phyloP scores from a whole-genome alignment of 495 filamentous ascomycete genomes.

The Tricharina praecox region DNA sequence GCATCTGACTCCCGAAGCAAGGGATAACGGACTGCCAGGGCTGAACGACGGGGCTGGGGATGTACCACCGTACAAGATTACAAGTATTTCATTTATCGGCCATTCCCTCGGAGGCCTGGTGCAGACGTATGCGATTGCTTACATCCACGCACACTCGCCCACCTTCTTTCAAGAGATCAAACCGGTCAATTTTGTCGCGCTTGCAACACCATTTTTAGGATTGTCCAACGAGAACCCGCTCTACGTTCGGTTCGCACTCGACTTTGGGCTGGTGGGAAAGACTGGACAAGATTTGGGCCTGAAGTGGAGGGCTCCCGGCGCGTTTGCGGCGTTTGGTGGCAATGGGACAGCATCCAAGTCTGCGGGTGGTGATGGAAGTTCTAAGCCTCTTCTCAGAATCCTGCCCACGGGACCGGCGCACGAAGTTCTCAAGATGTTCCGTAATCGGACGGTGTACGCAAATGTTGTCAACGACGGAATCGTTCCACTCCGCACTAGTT shows the following conservation, averaged over 20 bases:
- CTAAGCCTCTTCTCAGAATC: constrained; percentile 81
- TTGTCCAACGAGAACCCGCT: constrained; percentile 94
- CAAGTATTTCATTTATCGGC: constrained; percentile 87
- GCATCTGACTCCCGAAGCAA: constrained; percentile 9
- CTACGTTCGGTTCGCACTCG: constrained; percentile 91
- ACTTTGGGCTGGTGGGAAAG: constrained; percentile 84
- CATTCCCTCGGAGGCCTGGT: constrained; percentile 85
- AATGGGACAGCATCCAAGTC: constrained; percentile 8
- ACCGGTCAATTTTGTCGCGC: constrained; percentile 83
- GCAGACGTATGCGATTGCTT: constrained; percentile 91
- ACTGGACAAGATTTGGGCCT: constrained; percentile 90
- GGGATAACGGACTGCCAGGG: not conserved
- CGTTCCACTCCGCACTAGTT: constrained; percentile 85
- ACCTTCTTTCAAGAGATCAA: constrained; percentile 73
- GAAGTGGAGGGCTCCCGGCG: constrained; percentile 73
- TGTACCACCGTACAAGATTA: constrained; percentile 62
- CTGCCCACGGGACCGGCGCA: constrained; percentile 87
- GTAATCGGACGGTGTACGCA: constrained; percentile 83
- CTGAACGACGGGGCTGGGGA: constrained; percentile 19
- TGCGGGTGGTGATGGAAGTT: not conserved
- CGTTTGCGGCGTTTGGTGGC: constrained; percentile 17
- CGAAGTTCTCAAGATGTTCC: constrained; percentile 65
- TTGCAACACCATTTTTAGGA: constrained; percentile 80
- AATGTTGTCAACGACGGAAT: constrained; percentile 99
- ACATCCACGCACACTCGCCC: constrained; percentile 91